phyloP scores from a whole-genome alignment of 768 basidiomycete species.

The Russula sp. region DNA sequence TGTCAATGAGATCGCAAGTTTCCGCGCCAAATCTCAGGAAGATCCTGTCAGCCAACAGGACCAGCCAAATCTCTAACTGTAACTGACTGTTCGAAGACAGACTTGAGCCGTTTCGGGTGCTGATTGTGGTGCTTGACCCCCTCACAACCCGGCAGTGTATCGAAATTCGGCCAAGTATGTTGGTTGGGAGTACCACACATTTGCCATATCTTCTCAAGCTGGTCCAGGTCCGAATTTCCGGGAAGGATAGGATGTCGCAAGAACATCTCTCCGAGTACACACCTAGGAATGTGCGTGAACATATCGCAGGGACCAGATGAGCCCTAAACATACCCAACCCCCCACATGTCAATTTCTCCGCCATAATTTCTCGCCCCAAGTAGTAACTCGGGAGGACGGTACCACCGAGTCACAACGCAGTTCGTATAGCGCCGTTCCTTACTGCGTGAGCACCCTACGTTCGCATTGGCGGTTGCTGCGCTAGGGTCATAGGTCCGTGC shows the following conservation, averaged over 20 bases:
- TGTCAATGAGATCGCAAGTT: slow-evolving; percentile 77
- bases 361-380: slow-evolving; percentile 87
- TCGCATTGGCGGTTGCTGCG: slow-evolving; percentile 35
- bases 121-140: slow-evolving; percentile 60
- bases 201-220: slow-evolving; percentile 82
- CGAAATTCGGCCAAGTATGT: slow-evolving; percentile 74
- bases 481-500: slow-evolving; percentile 72
- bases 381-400: slow-evolving; percentile 87
- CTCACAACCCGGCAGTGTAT: slow-evolving; percentile 70
- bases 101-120: slow-evolving; percentile 49
- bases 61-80: slow-evolving; percentile 12
- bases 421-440: slow-evolving; percentile 83
- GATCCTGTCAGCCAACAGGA: slow-evolving; percentile 4
- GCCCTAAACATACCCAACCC: slow-evolving; percentile 65
- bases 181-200: slow-evolving; percentile 87
- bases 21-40: slow-evolving; percentile 55
- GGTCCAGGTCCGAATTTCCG: slow-evolving; percentile 86
- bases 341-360: slow-evolving; percentile 96
- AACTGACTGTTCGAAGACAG: slow-evolving; percentile 54
- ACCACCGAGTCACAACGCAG: slow-evolving; percentile 93
- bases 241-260: slow-evolving; percentile 78
- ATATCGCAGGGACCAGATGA: background rate
- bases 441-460: slow-evolving; percentile 36
- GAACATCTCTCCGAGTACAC: slow-evolving; percentile 98
- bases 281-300: slow-evolving; percentile 40